Evolutionary conservation across 768 basidiomycete species (phyloP).

Genomic region (Boletus tylopilopsis): DNA sequence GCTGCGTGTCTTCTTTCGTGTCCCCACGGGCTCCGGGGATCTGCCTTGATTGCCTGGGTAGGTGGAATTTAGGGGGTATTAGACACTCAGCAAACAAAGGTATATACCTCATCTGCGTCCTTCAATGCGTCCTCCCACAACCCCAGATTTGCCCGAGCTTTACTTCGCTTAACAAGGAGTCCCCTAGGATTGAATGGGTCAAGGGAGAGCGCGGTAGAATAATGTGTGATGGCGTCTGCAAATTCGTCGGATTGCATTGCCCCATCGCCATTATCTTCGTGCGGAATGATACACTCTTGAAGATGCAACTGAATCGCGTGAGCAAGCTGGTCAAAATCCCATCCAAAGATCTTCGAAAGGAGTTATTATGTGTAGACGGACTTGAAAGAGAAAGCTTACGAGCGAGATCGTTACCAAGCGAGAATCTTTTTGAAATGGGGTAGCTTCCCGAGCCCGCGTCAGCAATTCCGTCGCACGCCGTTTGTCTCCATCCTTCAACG

Average conservation of each 20-base stretch:
- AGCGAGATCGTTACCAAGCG: constrained; percentile 5
- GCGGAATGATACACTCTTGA: background rate
- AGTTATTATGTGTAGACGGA: background rate
- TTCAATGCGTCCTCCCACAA: constrained; percentile 1
- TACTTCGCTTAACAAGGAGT: constrained; percentile 12
- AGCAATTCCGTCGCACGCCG: background rate
- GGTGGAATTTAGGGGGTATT: background rate
- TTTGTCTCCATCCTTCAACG: background rate
- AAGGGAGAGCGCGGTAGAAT: constrained; percentile 10
- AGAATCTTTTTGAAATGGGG: background rate
- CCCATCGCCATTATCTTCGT: background rate
- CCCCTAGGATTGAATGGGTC: background rate
- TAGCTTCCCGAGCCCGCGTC: background rate
- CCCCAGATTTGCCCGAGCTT: background rate
- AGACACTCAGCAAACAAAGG: background rate
- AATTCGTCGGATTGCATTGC: background rate
- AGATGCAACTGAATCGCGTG: background rate
- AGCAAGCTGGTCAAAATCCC: constrained; percentile 4
- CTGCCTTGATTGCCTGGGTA: background rate
- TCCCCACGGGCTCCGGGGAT: background rate
- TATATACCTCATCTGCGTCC: constrained; percentile 2
- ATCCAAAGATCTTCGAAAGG: constrained; percentile 5
- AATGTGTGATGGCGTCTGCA: background rate
- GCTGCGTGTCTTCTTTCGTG: background rate
- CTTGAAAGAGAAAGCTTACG: background rate